Percentiles rank a stretch among this genome's conserved stretches.
phyloP scores from a whole-genome alignment of 257 asterid species.

The Solanum lycopersicoides region DNA sequence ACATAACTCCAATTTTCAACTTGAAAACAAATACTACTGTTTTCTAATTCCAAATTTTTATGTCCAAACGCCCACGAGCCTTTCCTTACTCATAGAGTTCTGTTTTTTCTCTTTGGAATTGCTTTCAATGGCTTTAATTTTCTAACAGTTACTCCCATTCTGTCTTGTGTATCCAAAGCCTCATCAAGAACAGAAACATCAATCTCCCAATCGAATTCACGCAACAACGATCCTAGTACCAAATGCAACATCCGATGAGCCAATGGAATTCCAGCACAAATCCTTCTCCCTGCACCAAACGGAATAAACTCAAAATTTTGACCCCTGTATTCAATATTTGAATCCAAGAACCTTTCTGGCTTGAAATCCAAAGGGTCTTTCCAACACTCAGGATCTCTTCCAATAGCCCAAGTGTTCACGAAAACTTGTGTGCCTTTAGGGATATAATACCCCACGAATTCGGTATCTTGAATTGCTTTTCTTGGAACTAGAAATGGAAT shows the following conservation, averaged over 20 bases:
- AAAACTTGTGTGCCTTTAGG: slow-evolving; percentile 42
- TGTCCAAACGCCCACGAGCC: neutral
- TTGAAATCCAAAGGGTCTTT: slow-evolving; percentile 31
- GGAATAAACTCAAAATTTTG: slow-evolving; percentile 48
- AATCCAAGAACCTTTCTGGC: slow-evolving; percentile 40
- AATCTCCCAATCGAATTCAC: slow-evolving; percentile 24
- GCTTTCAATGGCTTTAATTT: slow-evolving; percentile 20
- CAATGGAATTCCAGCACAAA: slow-evolving; percentile 46
- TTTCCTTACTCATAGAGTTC: neutral
- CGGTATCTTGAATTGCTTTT: slow-evolving; percentile 31
- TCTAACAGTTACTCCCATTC: slow-evolving; percentile 16
- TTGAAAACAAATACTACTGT: neutral
- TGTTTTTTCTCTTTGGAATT: slow-evolving; percentile 8
- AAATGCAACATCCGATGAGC: slow-evolving; percentile 52
- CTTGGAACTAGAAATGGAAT: slow-evolving; percentile 45
- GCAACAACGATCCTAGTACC: slow-evolving; percentile 15
- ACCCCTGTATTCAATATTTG: slow-evolving; percentile 38
- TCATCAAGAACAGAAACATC: neutral
- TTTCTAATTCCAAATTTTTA: neutral
- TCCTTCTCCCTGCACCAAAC: slow-evolving; percentile 51
- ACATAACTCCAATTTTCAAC: neutral
- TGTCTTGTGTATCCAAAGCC: slow-evolving; percentile 19
- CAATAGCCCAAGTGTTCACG: slow-evolving; percentile 46
- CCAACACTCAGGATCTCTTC: slow-evolving; percentile 44
- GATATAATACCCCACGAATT: slow-evolving; percentile 33